Evolutionary conservation across 2,329 filamentous ascomycete species (phyloP).

Genomic region (Ceratocystis ficicola): DNA sequence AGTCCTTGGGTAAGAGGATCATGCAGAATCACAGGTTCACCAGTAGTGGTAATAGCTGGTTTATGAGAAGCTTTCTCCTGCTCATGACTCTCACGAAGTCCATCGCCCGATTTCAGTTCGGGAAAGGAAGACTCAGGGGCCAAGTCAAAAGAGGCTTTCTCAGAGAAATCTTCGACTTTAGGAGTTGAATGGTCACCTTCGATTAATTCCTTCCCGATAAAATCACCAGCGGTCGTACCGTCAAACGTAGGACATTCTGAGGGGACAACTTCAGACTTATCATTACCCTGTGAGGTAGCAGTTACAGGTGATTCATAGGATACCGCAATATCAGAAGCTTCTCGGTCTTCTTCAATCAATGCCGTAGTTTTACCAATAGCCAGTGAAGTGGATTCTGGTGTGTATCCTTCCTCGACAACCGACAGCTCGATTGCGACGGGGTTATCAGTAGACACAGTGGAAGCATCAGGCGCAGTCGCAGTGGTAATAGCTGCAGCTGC

Average conservation of each 20-base stretch:
- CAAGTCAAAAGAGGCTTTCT: neutral
- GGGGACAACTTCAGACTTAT: too few relatives aligned
- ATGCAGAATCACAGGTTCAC: neutral
- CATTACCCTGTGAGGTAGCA: too few relatives aligned
- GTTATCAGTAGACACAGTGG: neutral
- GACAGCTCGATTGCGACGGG: neutral
- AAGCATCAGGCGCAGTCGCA: neutral
- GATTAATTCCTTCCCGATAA: too few relatives aligned
- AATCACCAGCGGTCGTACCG: too few relatives aligned
- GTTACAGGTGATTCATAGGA: neutral
- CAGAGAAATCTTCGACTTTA: neutral
- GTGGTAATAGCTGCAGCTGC: constrained; percentile 5
- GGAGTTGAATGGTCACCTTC: neutral
- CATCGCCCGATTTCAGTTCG: neutral
- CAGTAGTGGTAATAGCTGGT: neutral
- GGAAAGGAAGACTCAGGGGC: neutral
- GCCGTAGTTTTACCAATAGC: neutral
- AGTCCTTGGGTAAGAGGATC: neutral
- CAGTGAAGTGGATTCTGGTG: neutral
- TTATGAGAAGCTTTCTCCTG: neutral
- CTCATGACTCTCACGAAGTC: neutral
- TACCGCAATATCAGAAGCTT: neutral
- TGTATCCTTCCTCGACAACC: neutral
- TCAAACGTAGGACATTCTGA: too few relatives aligned
- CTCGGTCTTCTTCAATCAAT: neutral